Conservation (phyloP, 2,329 filamentous ascomycete genomes). For the Metarhizium guizhouense region DNA sequence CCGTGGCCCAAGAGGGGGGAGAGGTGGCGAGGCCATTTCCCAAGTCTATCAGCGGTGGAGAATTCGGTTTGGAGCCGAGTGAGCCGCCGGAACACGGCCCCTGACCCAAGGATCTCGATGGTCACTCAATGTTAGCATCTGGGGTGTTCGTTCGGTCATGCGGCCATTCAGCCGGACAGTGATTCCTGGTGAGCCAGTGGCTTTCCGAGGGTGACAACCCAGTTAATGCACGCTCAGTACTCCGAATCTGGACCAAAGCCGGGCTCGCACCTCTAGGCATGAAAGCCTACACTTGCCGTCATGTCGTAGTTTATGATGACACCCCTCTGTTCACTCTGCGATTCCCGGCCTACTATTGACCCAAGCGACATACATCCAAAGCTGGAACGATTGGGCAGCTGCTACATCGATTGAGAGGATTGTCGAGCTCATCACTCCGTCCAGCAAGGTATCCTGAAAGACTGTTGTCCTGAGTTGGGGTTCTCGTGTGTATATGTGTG, state of each 20-base stretch:
- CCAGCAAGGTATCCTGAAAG: slow-evolving; percentile 1
- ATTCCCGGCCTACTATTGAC: neutral
- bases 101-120: slow-evolving; percentile 16
- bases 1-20: slow-evolving; percentile 17
- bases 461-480: neutral
- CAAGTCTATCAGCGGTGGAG: slow-evolving; percentile 14
- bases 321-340: neutral
- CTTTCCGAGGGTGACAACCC: neutral
- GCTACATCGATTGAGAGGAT: neutral
- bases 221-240: neutral
- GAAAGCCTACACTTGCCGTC: too few relatives aligned
- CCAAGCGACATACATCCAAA: neutral
- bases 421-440: neutral
- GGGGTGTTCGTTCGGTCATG: neutral
- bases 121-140: neutral
- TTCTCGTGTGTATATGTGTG: neutral
- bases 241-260: neutral
- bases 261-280: too few relatives aligned
- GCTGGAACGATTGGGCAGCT: neutral
- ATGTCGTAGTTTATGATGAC: too few relatives aligned
- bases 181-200: neutral
- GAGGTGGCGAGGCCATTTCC: slow-evolving; percentile 19
- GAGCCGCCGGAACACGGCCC: slow-evolving; percentile 20
- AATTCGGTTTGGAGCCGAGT: slow-evolving; percentile 28
- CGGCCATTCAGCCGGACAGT: neutral